These are phyloP conservation scores for Polygonum aviculare DNA, from an alignment of 148 eudicot genomes.

Conservation along the genomic window DNA sequence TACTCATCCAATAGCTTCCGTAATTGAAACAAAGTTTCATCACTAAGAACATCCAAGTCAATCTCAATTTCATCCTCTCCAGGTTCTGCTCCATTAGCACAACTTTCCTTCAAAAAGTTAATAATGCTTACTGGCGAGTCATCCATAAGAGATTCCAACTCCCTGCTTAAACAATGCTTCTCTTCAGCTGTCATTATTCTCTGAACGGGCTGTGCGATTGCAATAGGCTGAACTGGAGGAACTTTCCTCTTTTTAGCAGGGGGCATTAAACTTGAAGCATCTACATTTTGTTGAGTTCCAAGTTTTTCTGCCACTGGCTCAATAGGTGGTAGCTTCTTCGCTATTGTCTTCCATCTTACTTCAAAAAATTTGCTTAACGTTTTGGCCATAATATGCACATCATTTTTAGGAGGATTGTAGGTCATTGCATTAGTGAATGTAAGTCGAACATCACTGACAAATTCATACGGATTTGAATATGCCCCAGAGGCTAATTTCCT, in stretches of 20 bases:
- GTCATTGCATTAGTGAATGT: conserved; percentile 80
- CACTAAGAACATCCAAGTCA: conserved; percentile 46
- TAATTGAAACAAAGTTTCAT: conserved; percentile 37
- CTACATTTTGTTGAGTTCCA: conserved; percentile 22
- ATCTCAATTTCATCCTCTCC: conserved; percentile 70
- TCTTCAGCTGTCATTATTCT: conserved; percentile 46
- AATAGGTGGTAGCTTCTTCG: conserved; percentile 40
- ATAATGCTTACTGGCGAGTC: conserved; percentile 49
- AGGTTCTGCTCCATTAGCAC: conserved; percentile 29
- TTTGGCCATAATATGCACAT: conserved; percentile 74
- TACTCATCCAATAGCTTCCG: conserved; percentile 48
- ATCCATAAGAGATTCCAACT: conserved; percentile 32
- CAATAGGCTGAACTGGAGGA: conserved; percentile 17
- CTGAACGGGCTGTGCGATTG: conserved; percentile 8
- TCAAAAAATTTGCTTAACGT: conserved; percentile 58
- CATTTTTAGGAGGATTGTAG: conserved; percentile 66
- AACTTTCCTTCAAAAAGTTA: conserved; percentile 36
- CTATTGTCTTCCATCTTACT: conserved; percentile 67
- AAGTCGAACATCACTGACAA: conserved; percentile 71
- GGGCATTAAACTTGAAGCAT: conserved; percentile 19
- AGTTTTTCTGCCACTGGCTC: conserved; percentile 17
- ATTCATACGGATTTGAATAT: conserved; percentile 49
- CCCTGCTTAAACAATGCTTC: conserved; percentile 37
- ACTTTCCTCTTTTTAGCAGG: conserved; percentile 42
- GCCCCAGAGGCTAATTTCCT: conserved; percentile 43